A percentile compares a stretch with the other conserved stretches of the same genome.
These are phyloP conservation scores for Pleurotus tuoliensis DNA, from an alignment of 768 basidiomycete genomes.

Conservation along the genomic window DNA sequence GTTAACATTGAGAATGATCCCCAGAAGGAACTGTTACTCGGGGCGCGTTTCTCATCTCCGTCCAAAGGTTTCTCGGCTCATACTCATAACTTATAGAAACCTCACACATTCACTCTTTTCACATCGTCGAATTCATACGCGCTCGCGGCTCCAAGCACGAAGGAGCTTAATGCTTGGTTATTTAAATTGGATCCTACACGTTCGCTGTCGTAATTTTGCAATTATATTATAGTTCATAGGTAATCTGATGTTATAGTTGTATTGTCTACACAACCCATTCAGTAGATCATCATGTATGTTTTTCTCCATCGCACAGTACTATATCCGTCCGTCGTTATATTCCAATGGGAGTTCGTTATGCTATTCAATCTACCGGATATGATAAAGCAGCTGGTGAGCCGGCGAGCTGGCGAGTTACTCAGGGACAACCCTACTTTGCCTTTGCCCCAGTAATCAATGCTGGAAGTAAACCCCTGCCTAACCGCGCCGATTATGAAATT, in stretches of 20 bases:
- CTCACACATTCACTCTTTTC: conserved; percentile 85
- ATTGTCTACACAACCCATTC: background rate
- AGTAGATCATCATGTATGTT: conserved; percentile 7
- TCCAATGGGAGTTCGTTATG: too few species aligned
- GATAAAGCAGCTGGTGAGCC: background rate
- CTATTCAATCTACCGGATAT: background rate
- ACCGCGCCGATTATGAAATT: too few species aligned
- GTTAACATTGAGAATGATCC: conserved; percentile 85
- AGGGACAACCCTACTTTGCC: background rate
- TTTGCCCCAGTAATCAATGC: background rate
- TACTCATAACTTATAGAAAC: conserved; percentile 48
- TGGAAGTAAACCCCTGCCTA: background rate
- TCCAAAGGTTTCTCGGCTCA: conserved; percentile 8
- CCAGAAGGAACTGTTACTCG: conserved; percentile 82
- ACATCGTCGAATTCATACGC: conserved; percentile 91
- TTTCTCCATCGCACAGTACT: conserved; percentile 2
- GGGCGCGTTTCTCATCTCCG: conserved; percentile 47
- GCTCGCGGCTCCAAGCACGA: conserved; percentile 73
- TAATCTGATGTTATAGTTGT: conserved; percentile 4
- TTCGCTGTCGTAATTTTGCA: conserved; percentile 28
- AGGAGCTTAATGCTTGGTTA: conserved; percentile 85
- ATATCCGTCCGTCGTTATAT: background rate
- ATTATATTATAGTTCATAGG: background rate
- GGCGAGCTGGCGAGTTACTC: background rate
- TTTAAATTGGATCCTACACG: conserved; percentile 82